A percentile compares a stretch with the other conserved stretches of the same genome.
These are phyloP conservation scores for Puccinellia tenuiflora DNA, from an alignment of 176 grass and related monocot genomes.

Conservation along the genomic window DNA sequence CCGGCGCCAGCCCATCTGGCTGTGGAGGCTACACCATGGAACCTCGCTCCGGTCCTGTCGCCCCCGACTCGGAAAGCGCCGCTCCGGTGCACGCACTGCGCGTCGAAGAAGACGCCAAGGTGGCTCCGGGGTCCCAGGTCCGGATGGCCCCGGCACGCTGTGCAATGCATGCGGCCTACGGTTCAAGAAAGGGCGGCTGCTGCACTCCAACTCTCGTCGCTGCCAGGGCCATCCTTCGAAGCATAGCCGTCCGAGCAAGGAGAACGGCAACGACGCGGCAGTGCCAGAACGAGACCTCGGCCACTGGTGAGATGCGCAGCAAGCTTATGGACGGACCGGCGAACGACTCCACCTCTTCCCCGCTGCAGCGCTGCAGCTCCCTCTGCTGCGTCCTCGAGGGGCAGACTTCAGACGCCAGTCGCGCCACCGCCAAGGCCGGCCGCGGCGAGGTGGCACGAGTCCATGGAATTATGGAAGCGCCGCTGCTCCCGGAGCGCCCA, in stretches of 20 bases:
- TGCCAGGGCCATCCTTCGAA: neutral
- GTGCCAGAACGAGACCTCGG: neutral
- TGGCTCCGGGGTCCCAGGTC: neutral
- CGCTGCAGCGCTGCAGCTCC: no score
- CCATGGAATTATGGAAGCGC: neutral
- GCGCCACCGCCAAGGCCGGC: neutral
- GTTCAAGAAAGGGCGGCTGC: no score
- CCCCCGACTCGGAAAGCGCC: no score
- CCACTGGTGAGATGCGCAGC: no score
- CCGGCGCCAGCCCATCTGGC: no score
- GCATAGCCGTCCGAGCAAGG: no score
- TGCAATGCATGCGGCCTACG: no score
- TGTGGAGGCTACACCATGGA: no score
- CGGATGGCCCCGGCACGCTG: no score
- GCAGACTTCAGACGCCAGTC: neutral
- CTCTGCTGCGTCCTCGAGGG: neutral
- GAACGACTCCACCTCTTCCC: neutral
- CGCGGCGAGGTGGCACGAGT: neutral
- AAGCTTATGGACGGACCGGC: no score
- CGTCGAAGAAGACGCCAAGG: neutral
- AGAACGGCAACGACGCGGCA: no score
- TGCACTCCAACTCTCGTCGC: neutral
- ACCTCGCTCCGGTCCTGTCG: no score
- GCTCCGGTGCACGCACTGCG: constrained; percentile 42
- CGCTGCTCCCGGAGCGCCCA: neutral